Evolutionary conservation across 208 protist species (phyloP).

Genomic region (Leishmania guyanensis): DNA sequence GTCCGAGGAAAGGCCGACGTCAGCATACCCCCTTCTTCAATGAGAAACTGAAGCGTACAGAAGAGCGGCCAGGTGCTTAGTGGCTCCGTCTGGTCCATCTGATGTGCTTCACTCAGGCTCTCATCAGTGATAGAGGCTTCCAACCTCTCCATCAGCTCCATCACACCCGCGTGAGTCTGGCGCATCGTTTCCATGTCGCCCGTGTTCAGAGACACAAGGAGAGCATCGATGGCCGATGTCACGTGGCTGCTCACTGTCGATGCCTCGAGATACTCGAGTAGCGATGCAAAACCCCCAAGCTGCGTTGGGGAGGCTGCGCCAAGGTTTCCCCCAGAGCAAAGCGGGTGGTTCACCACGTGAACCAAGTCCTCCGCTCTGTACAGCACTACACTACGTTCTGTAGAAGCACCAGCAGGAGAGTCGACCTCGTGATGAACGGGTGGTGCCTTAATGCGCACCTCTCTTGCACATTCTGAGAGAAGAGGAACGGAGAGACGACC

Average conservation of each 20-base stretch:
- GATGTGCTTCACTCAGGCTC: neutral
- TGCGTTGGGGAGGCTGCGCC: neutral
- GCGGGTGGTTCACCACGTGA: constrained; percentile 15
- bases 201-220: constrained; percentile 52
- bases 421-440: neutral
- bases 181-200: constrained; percentile 50
- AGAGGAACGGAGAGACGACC: constrained; percentile 27
- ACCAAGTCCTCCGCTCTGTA: constrained; percentile 59
- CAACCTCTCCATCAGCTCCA: constrained; percentile 56
- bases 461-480: constrained; percentile 30
- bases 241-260: constrained; percentile 45
- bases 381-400: constrained; percentile 14
- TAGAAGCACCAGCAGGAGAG: neutral
- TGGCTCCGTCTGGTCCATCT: constrained; percentile 10
- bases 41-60: constrained; percentile 60
- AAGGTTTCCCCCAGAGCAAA: neutral
- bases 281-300: neutral
- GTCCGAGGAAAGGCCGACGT: constrained; percentile 64
- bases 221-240: constrained; percentile 44
- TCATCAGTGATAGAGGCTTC: constrained; percentile 49
- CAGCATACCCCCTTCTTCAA: constrained; percentile 69
- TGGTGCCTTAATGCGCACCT: constrained; percentile 28
- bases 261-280: constrained; percentile 62
- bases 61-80: constrained; percentile 76
- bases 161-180: constrained; percentile 46